Evolutionary conservation across 2,329 filamentous ascomycete genomes (phyloP), one percentile per base, ranked within the genome.

Genomic region (Colletotrichum liriopes): DNA sequence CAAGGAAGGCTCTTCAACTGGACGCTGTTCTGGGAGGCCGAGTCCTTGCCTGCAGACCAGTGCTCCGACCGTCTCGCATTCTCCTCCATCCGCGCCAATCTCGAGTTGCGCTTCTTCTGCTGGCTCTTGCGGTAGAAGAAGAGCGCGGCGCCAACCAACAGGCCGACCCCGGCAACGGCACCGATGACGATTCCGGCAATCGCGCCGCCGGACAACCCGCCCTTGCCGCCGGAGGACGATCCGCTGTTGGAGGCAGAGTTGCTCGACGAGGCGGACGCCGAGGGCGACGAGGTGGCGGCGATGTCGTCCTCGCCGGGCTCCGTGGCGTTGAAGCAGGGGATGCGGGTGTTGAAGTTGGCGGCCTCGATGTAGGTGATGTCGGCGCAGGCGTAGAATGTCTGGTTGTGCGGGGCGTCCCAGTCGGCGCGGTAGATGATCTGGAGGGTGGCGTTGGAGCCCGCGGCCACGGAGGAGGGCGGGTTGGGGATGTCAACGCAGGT

Each of bases 311-410:
- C 74, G 43, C 59, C 69, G n/a, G 70, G 68, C 37, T 76, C 73
- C 49, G 81, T 81, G 58, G 76, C 77, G 75, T 83, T 82, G 77
- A 83, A 82, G 77, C 81, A 82, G 58, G 79, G 79, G 41, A 81
- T 74, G 39, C 70, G 64, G 45, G 65, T 67, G 62, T 71, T 74
- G 71, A 81, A 80, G 54, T 73, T 67, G 14, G 76, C 74, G 26
- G 75, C 74, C 41, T 74, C 73, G 65, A 83, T 79, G 74, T 82
- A 81, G 45, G 78, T 81, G 70, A 84, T 81, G 77, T 84, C 82
- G 63, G 82, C 81, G 73, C 82, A 84, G 56, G 82, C 79, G 71
- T 81, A 84, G 76, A 82, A 83, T 64, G 79, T 82, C 74, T 82
- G 77, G 69, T 80, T 79, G 62, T 78, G 76, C 8, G 77, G 78